Conservation (phyloP, 1,139 yeast species). For the Magnusiomyces fungicola region DNA sequence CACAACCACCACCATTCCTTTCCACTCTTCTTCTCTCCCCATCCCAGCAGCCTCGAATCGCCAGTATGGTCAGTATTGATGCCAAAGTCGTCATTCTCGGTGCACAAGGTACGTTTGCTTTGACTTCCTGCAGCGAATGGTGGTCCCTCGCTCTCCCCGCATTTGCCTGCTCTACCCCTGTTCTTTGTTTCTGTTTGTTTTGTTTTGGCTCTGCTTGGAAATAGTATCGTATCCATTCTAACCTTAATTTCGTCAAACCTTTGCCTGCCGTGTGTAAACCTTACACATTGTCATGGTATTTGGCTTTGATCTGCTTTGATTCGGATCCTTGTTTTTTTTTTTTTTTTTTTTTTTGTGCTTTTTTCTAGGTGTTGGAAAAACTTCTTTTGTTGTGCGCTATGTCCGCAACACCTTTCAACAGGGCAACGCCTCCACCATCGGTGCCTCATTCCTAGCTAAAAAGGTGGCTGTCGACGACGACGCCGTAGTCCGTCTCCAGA, state of each 20-base stretch:
- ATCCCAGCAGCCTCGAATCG: not conserved
- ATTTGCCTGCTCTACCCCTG: no score
- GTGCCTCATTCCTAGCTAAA: constrained; percentile 90
- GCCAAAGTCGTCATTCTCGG: constrained; percentile 35
- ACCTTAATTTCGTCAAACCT: not conserved
- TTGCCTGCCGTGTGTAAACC: not conserved
- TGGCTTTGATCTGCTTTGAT: not conserved
- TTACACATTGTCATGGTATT: constrained; percentile 1
- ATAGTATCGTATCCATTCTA: no score
- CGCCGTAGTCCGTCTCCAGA: constrained; percentile 77
- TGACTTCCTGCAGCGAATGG: no score
- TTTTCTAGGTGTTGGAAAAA: constrained; percentile 75
- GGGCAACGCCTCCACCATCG: constrained; percentile 88
- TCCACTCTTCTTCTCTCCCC: no score
- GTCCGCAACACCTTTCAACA: constrained; percentile 88
- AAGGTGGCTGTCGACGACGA: constrained; percentile 73
- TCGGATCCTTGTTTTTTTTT: not conserved
- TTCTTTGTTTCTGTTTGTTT: no score
- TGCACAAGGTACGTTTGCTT: constrained; percentile 29
- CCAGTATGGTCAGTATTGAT: constrained; percentile 29
- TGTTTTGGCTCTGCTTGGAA: no score
- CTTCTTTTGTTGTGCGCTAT: constrained; percentile 80
- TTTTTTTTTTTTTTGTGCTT: not conserved
- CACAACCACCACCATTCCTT: no score
- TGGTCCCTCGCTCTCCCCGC: no score